Evolutionary conservation across 2,329 filamentous ascomycete genomes (phyloP), one percentile per base, ranked within the genome.

Genomic region (Cercospora sesami): DNA sequence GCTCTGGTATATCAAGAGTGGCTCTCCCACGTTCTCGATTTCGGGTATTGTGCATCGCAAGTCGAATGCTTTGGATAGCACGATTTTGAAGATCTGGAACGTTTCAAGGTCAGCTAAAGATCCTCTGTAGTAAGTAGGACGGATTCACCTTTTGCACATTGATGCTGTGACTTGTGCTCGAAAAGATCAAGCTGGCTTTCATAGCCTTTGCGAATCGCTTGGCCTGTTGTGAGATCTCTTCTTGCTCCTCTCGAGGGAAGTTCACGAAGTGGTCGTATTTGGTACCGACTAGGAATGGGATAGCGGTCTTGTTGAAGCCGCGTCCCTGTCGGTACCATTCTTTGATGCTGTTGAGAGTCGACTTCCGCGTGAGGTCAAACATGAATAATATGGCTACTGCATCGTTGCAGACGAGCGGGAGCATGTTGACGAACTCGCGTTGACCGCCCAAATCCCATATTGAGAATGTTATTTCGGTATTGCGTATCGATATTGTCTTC

Each of bases 221-320:
- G 61, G 94, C 94, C 92, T 97, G 94, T 77, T 95, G 94, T 14
- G 93, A 97, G 71, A 99, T 99, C 81, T 99, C 95, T 80, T 99
- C 95, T 79, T 99, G 95, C 78, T 99, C 95, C 79, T 98, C 94
- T 51, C 92, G 87, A 0, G 95, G 94, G 77, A 99, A 97, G 82
- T 98, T 99, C 81, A 99, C 94, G 83, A 99, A 99, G 78, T 98
- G 95, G 77, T 99, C 95, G 80, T 98, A 99, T 81, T 99, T 99
- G 39, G 95, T 99, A 68, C 95, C 95, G 18, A 99, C 92, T 26
- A 99, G 82, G 77, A 99, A 97, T 0, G 95, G 95, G 73, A 99
- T 99, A n/a, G 95, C 95, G 14, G 95, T 99, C 86, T 99, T 99
- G 86, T 99, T 99, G 86, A 99, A 99, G 26, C 95, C 95, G 72